Evolutionary conservation across 2,329 filamentous ascomycete genomes (phyloP).

Genomic region (Byssochlamys sp.): DNA sequence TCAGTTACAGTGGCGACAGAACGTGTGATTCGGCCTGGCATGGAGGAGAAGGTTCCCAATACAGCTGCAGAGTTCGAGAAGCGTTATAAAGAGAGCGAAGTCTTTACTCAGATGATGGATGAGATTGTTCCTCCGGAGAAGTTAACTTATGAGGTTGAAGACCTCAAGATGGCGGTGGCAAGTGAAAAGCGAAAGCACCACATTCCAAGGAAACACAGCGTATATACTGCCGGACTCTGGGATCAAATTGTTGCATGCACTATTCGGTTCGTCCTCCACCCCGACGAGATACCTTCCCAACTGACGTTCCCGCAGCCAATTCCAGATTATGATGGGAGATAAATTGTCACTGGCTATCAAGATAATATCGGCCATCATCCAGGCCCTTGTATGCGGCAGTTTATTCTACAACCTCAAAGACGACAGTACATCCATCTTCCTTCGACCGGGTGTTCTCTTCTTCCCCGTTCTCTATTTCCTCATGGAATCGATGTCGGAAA

Average conservation of each 20-base stretch:
- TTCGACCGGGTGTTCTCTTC: slow-evolving; percentile 51
- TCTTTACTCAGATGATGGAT: slow-evolving; percentile 42
- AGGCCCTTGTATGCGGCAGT: slow-evolving; percentile 35
- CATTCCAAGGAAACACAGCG: slow-evolving; percentile 20
- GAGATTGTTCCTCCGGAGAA: slow-evolving; percentile 32
- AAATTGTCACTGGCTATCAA: slow-evolving; percentile 41
- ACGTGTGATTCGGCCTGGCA: slow-evolving; percentile 27
- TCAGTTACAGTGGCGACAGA: slow-evolving; percentile 51
- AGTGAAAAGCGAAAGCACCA: slow-evolving; percentile 23
- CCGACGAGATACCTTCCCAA: not conserved
- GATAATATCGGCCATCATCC: slow-evolving; percentile 29
- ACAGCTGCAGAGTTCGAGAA: slow-evolving; percentile 36
- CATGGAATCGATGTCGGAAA: slow-evolving; percentile 49
- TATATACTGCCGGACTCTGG: slow-evolving; percentile 22
- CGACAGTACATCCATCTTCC: slow-evolving; percentile 46
- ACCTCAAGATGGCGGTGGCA: slow-evolving; percentile 18
- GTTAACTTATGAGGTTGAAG: slow-evolving; percentile 19
- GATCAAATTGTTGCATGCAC: slow-evolving; percentile 41
- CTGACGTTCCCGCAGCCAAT: slow-evolving; percentile 32
- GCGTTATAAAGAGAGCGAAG: slow-evolving; percentile 42
- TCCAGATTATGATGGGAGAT: slow-evolving; percentile 45
- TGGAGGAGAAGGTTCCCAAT: slow-evolving; percentile 22
- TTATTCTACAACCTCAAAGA: slow-evolving; percentile 45
- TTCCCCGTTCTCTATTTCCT: slow-evolving; percentile 54
- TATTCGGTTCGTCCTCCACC: slow-evolving; percentile 10